Evolutionary conservation across 331 rosid genomes (phyloP).

Genomic region (Erythrophleum ivorense): DNA sequence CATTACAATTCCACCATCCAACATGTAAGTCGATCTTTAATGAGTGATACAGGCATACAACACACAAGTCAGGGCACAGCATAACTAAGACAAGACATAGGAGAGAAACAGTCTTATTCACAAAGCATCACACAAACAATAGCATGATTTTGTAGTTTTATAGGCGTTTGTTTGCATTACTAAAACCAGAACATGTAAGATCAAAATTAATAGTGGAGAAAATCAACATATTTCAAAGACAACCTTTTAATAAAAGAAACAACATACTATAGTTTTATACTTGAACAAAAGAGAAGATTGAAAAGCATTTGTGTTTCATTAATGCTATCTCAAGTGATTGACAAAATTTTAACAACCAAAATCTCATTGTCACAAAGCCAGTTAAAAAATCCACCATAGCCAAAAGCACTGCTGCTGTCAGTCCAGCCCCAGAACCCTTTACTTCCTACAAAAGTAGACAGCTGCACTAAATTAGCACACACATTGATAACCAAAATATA

Average conservation of each 20-base stretch:
- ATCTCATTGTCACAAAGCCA: constrained; percentile 32
- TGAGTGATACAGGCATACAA: background rate
- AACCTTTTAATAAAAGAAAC: background rate
- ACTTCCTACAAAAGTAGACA: constrained; percentile 70
- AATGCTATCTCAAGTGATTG: background rate
- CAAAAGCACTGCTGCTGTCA: constrained; percentile 91
- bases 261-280: background rate
- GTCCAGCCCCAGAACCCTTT: constrained; percentile 96
- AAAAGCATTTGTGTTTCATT: background rate
- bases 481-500: constrained; percentile 18
- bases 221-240: background rate
- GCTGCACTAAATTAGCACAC: constrained; percentile 37
- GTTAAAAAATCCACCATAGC: constrained; percentile 77
- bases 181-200: no score
- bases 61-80: background rate
- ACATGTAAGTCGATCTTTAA: background rate
- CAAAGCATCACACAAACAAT: background rate
- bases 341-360: background rate
- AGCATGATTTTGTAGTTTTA: background rate
- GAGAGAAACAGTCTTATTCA: background rate
- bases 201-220: background rate
- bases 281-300: background rate
- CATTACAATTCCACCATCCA: background rate
- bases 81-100: background rate
- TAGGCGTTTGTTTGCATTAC: background rate